Percentiles rank a stretch among this genome's conserved stretches.
Conservation (phyloP, 768 basidiomycete genomes). For the Tylopilus intermedius region DNA sequence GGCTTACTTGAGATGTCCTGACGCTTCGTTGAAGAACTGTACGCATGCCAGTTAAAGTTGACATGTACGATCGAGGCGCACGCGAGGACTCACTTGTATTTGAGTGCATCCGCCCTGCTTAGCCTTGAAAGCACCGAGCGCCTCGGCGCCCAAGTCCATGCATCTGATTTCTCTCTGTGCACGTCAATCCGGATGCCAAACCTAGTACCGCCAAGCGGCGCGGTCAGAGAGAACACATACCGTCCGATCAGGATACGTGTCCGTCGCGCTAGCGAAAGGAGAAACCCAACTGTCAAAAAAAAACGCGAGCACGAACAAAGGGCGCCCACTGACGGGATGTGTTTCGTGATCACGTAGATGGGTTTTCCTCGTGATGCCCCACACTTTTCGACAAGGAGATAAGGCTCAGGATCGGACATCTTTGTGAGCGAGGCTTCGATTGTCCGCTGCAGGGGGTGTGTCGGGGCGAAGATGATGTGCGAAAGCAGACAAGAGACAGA, state of each 20-base stretch:
- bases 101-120: constrained; percentile 38
- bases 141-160: constrained; percentile 40
- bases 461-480: constrained; percentile 20
- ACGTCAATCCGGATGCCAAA: constrained; percentile 9
- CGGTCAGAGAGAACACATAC: constrained; percentile 19
- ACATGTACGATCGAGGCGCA: background rate
- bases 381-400: constrained; percentile 39
- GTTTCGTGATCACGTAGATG: constrained; percentile 41
- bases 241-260: constrained; percentile 30
- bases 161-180: constrained; percentile 39
- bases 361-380: constrained; percentile 38
- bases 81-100: constrained; percentile 32
- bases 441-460: constrained; percentile 6
- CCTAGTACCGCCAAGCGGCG: background rate
- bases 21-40: constrained; percentile 38
- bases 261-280: constrained; percentile 24
- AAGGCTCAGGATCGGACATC: constrained; percentile 31
- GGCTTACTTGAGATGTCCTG: constrained; percentile 35
- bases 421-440: constrained; percentile 5
- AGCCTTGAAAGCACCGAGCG: constrained; percentile 38
- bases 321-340: constrained; percentile 35
- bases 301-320: constrained; percentile 5
- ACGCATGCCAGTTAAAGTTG: background rate
- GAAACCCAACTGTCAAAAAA: constrained; percentile 14
- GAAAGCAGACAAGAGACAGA: constrained; percentile 18